A percentile compares a stretch with the other conserved stretches of the same genome.
phyloP scores from a whole-genome alignment of 257 asterid species.

The Perilla frutescens region DNA sequence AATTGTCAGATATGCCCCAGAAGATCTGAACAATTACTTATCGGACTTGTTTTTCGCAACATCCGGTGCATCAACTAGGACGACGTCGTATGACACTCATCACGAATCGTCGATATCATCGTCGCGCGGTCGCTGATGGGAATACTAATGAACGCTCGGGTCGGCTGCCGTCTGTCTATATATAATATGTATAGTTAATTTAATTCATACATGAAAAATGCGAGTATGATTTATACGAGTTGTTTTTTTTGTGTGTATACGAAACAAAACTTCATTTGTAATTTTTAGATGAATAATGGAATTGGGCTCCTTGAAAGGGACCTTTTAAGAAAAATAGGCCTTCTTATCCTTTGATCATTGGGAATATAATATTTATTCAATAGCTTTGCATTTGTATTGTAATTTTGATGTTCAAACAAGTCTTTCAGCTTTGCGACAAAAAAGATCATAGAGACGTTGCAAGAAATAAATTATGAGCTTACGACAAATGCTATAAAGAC shows the following conservation, averaged over 20 bases:
- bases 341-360: not conserved
- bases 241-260: not conserved
- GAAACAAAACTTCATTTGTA: not conserved
- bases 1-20: constrained; percentile 78
- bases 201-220: not conserved
- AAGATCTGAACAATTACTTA: constrained; percentile 69
- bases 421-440: too few species aligned
- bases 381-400: not conserved
- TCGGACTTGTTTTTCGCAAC: constrained; percentile 61
- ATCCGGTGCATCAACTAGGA: constrained; percentile 28
- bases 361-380: not conserved
- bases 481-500: not conserved
- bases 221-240: not conserved
- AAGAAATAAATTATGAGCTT: not conserved
- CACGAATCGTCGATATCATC: constrained; percentile 27
- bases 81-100: constrained; percentile 36
- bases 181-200: constrained; percentile 14
- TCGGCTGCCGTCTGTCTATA: constrained; percentile 18
- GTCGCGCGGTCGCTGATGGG: constrained; percentile 43
- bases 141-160: not conserved
- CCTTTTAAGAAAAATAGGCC: not conserved
- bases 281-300: not conserved
- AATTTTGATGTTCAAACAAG: not conserved
- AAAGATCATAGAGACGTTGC: too few species aligned
- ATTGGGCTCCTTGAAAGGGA: not conserved